Percentiles rank a stretch among this genome's conserved stretches.
These are phyloP conservation scores for Lentinula detonsa DNA, from an alignment of 768 basidiomycete species.

Conservation along the genomic window DNA sequence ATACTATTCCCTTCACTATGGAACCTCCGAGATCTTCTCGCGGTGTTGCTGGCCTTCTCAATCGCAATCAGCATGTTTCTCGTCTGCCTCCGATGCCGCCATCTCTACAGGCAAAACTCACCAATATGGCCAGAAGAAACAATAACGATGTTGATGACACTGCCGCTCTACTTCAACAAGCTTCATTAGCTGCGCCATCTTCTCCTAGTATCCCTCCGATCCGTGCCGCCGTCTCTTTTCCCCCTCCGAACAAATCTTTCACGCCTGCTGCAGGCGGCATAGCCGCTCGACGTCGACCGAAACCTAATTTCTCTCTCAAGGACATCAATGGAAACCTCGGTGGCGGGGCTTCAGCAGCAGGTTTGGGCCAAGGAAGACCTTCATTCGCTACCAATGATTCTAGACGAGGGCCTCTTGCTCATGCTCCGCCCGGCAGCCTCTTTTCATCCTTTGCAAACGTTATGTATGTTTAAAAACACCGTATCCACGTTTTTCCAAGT, in stretches of 20 bases:
- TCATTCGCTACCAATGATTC: slow-evolving; percentile 35
- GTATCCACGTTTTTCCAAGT: slow-evolving; percentile 6
- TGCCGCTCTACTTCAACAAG: slow-evolving; percentile 31
- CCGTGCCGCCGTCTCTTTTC: slow-evolving; percentile 27
- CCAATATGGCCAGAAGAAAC: slow-evolving; percentile 50
- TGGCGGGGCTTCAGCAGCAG: slow-evolving; percentile 57
- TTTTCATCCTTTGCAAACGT: slow-evolving; percentile 93
- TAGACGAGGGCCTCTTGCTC: slow-evolving; percentile 46
- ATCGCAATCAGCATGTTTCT: slow-evolving; percentile 20
- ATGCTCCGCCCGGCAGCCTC: slow-evolving; percentile 28
- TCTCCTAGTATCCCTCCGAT: slow-evolving; percentile 18
- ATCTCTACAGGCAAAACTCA: slow-evolving; percentile 89
- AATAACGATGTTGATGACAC: slow-evolving; percentile 33
- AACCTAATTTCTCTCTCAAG: slow-evolving; percentile 55
- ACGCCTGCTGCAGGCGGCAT: slow-evolving; percentile 25
- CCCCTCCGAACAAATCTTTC: slow-evolving; percentile 14
- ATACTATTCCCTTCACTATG: neutral
- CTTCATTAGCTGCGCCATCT: slow-evolving; percentile 19
- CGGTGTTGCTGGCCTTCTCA: slow-evolving; percentile 2
- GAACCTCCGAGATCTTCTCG: slow-evolving; percentile 4
- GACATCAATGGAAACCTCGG: slow-evolving; percentile 48
- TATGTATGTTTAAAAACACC: slow-evolving; percentile 54
- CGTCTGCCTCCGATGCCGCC: slow-evolving; percentile 72
- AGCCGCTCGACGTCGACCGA: slow-evolving; percentile 38
- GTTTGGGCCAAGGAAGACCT: slow-evolving; percentile 67